Evolutionary conservation across 805 yeast species (phyloP).

Genomic region (Dipodascus geniculatus): DNA sequence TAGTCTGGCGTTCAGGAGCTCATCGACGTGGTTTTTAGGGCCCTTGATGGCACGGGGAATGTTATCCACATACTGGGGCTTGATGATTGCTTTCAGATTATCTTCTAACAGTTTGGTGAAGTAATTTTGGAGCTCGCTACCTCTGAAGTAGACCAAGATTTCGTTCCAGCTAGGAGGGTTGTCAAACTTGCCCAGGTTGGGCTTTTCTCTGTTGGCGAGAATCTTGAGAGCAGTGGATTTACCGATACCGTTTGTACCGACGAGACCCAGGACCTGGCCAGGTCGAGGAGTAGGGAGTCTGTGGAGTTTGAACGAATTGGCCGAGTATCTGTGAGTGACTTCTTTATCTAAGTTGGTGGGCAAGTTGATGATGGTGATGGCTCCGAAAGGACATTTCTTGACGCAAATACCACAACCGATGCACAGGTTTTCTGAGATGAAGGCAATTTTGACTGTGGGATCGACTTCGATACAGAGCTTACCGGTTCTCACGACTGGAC

Average conservation of each 20-base stretch:
- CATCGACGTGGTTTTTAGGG: slow-evolving; percentile 72
- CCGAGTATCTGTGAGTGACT: slow-evolving; percentile 95
- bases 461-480: slow-evolving; percentile 94
- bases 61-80: slow-evolving; percentile 98
- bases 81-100: slow-evolving; percentile 89
- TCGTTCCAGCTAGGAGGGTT: slow-evolving; percentile 98
- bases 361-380: slow-evolving; percentile 87
- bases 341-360: slow-evolving; percentile 90
- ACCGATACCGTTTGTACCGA: slow-evolving; percentile 99
- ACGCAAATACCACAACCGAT: slow-evolving; percentile 99
- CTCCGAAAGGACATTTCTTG: slow-evolving; percentile 96
- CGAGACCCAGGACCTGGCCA: slow-evolving; percentile 95
- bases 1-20: slow-evolving; percentile 60
- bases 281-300: slow-evolving; percentile 98
- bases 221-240: slow-evolving; percentile 95
- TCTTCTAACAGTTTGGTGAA: slow-evolving; percentile 92
- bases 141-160: slow-evolving; percentile 82
- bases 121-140: slow-evolving; percentile 93
- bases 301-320: slow-evolving; percentile 94
- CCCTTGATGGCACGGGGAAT: slow-evolving; percentile 94
- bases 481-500: slow-evolving; percentile 98
- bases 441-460: slow-evolving; percentile 84
- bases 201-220: slow-evolving; percentile 94
- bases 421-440: slow-evolving; percentile 84
- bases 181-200: slow-evolving; percentile 87